These are phyloP conservation scores for Haplosporangium sp. DNA, from an alignment of 371 early-diverging fungal species.

Conservation along the genomic window DNA sequence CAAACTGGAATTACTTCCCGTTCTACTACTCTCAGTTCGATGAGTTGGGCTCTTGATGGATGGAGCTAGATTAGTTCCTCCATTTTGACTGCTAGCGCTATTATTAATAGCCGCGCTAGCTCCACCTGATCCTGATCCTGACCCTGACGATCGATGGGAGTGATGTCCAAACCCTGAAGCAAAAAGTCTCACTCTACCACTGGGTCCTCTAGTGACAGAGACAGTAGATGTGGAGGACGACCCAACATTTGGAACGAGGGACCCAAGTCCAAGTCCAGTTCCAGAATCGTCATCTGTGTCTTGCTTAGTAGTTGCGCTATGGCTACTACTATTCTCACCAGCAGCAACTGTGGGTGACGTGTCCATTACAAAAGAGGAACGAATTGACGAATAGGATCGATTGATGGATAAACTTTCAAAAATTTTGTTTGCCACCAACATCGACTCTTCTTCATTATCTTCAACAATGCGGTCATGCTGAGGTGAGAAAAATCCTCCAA, in stretches of 20 bases:
- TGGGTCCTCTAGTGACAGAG: constrained; percentile 5
- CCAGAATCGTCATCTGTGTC: background rate
- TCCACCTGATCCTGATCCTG: constrained; percentile 47
- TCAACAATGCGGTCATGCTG: constrained; percentile 53
- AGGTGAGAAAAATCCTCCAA: constrained; percentile 43
- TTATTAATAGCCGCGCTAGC: constrained; percentile 10
- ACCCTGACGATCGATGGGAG: constrained; percentile 36
- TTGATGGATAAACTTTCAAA: constrained; percentile 53
- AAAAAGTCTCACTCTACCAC: constrained; percentile 26
- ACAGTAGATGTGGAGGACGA: background rate
- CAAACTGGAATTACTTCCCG: constrained; percentile 42
- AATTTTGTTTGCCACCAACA: constrained; percentile 51
- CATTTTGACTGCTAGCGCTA: background rate
- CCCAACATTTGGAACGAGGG: constrained; percentile 28
- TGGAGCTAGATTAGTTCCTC: background rate
- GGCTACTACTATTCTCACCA: background rate
- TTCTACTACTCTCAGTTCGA: constrained; percentile 36
- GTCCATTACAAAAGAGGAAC: constrained; percentile 53
- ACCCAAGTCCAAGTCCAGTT: constrained; percentile 6
- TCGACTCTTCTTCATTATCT: constrained; percentile 54
- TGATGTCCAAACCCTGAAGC: constrained; percentile 44
- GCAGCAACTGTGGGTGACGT: constrained; percentile 26
- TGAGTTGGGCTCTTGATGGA: constrained; percentile 15
- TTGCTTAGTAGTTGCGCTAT: background rate
- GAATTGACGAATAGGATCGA: constrained; percentile 53